phyloP scores from a whole-genome alignment of 805 yeast species.

The Priceomyces castillae region DNA sequence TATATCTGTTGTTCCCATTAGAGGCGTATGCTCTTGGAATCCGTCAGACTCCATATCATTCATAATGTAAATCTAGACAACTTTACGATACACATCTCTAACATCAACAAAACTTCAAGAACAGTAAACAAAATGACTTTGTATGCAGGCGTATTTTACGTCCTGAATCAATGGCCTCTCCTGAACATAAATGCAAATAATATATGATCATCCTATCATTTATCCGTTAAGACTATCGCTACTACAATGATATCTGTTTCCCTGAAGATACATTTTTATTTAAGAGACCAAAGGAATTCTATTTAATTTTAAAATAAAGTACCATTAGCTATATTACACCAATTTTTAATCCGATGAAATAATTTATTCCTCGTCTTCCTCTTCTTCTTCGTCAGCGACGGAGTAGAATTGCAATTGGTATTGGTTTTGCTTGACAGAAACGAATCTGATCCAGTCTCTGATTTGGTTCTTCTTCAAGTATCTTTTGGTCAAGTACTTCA shows the following conservation, averaged over 20 bases:
- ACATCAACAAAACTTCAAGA: not conserved
- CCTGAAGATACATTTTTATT: not conserved
- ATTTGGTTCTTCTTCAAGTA: constrained; percentile 99
- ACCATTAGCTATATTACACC: constrained; percentile 1
- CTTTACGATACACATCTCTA: not conserved
- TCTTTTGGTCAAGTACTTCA: constrained; percentile 99
- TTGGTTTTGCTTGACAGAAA: constrained; percentile 90
- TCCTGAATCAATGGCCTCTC: no score
- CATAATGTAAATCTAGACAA: not conserved
- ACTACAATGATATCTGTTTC: not conserved
- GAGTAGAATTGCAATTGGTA: constrained; percentile 99
- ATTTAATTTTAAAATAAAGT: not conserved
- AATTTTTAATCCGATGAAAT: constrained; percentile 5
- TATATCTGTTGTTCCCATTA: not conserved
- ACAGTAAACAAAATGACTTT: constrained; percentile 1
- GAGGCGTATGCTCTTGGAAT: not conserved
- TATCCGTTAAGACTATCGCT: no score
- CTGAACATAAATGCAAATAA: no score
- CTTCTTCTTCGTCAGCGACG: constrained; percentile 92
- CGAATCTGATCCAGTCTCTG: constrained; percentile 99
- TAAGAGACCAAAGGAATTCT: not conserved
- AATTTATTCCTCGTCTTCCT: constrained; percentile 81
- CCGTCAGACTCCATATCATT: not conserved
- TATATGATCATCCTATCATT: no score
- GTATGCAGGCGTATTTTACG: no score